A percentile compares a stretch with the other conserved stretches of the same genome.
Conservation (phyloP, 23 red algal genomes). For the Agarophyton chilense region DNA sequence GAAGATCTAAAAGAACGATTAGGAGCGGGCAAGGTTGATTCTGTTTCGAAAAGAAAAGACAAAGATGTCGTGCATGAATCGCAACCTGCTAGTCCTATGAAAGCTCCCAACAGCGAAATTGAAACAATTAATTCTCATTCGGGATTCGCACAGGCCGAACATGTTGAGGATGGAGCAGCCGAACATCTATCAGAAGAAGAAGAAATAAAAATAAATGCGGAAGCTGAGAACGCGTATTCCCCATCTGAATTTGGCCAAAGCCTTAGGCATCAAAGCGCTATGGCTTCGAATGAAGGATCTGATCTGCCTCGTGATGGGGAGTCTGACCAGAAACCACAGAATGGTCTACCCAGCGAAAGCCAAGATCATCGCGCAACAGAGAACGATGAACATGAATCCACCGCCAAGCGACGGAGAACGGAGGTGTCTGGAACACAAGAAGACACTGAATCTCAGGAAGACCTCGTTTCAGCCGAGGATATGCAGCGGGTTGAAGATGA, state of each 20-base stretch:
- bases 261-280: not conserved
- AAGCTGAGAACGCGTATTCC: not conserved
- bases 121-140: not conserved
- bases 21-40: not conserved
- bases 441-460: not conserved
- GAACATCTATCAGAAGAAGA: not conserved
- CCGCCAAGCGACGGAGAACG: not conserved
- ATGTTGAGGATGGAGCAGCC: not conserved
- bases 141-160: not conserved
- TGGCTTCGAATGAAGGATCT: not conserved
- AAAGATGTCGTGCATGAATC: not conserved
- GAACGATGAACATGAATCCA: not conserved
- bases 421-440: not conserved
- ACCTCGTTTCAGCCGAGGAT: not conserved
- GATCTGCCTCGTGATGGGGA: not conserved
- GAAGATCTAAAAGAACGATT: not conserved
- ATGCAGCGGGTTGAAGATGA: conserved; percentile 12
- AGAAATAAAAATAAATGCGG: not conserved
- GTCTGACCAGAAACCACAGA: not conserved
- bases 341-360: not conserved
- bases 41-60: not conserved
- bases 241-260: not conserved
- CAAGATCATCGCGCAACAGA: too few species aligned
- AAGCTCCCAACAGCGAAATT: not conserved
- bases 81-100: not conserved